Base-by-base conservation (phyloP, 805 yeast species). In the Cyberlindnera suaveolens region DNA sequence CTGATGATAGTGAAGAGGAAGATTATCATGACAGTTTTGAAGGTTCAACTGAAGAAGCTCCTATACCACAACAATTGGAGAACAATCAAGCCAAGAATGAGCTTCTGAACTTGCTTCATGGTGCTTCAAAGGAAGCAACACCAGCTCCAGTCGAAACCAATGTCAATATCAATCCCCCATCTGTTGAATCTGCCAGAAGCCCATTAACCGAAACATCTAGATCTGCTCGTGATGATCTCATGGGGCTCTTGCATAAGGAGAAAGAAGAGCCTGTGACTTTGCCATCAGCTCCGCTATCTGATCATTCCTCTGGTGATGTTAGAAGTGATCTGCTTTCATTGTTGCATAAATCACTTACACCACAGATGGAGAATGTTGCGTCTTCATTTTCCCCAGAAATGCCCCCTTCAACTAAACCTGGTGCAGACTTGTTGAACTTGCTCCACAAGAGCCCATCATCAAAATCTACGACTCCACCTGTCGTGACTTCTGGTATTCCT, bases 31-130 rank as follows among this genome's bases (percentile, higher is more conserved):
- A 41, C n/a, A 31, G 35, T 11, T 34, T 20, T 20, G 44, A 43
- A 17, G n/a, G 19, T 20, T 19, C 34, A n/a, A 30, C 30, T 30
- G 37, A 31, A n/a, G 31, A 35, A 18, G 18, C 29, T n/a, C 31
- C 36, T 34, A 34, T 48, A 40, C 57, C 33, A 45, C 56, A 45
- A 55, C 56, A 49, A 47, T 48, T 36, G 41, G 34, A 46, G 41
- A 39, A 34, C 38, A 39, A 20, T 15, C 17, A 31, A 30, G 44
- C 47, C 9, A 34, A 40, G 41, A 37, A 33, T 16, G 55, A 51
- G 18, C 36, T 49, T 3, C 30, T 49, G 34, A 41, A 43, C 3
- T 18, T 49, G 10, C 41, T 51, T 6, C 53, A 49, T 31, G 36
- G 36, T 11, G 16, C 15, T 11, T 20, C 36, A 13, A 34, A 13